A percentile compares a stretch with the other conserved stretches of the same genome.
Evolutionary conservation across 805 yeast genomes (phyloP).

Genomic region (Cyberlindnera saturnus): DNA sequence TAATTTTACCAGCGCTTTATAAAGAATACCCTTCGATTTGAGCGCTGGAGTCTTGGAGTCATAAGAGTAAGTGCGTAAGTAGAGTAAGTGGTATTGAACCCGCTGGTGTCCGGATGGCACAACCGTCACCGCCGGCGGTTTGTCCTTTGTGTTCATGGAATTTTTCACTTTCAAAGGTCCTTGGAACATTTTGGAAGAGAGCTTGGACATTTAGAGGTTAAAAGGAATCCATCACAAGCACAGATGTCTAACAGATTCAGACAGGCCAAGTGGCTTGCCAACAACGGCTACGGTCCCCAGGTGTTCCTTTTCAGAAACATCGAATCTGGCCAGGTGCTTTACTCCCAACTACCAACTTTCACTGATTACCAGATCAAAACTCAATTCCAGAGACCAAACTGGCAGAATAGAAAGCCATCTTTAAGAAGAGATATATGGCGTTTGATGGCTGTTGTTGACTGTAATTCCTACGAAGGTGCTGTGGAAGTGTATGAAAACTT

Average conservation of each 20-base stretch:
- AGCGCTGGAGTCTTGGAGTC: too few relatives aligned
- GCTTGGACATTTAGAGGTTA: too few relatives aligned
- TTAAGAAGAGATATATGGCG: slow-evolving; percentile 87
- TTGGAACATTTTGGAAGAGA: too few relatives aligned
- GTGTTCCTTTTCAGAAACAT: slow-evolving; percentile 78
- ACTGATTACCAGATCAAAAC: slow-evolving; percentile 34
- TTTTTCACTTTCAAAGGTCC: too few relatives aligned
- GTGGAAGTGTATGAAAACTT: slow-evolving; percentile 69
- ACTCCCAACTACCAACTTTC: slow-evolving; percentile 76
- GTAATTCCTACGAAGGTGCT: slow-evolving; percentile 55
- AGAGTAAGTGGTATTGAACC: too few relatives aligned
- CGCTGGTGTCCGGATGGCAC: too few relatives aligned
- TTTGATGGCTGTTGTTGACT: slow-evolving; percentile 77
- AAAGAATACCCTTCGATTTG: too few relatives aligned
- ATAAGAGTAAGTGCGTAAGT: too few relatives aligned
- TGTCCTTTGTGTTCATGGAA: too few relatives aligned
- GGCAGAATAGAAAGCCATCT: slow-evolving; percentile 81
- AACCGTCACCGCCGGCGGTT: too few relatives aligned
- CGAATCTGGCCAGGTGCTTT: slow-evolving; percentile 84
- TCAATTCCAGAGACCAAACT: slow-evolving; percentile 78
- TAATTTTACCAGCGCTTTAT: too few relatives aligned
- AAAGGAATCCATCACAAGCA: too few relatives aligned
- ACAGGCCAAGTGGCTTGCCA: slow-evolving; percentile 50
- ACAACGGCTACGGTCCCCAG: slow-evolving; percentile 71
- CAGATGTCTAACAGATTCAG: slow-evolving; percentile 36